Evolutionary conservation across 345 rosid genomes (phyloP).

Genomic region (Salix caprea): DNA sequence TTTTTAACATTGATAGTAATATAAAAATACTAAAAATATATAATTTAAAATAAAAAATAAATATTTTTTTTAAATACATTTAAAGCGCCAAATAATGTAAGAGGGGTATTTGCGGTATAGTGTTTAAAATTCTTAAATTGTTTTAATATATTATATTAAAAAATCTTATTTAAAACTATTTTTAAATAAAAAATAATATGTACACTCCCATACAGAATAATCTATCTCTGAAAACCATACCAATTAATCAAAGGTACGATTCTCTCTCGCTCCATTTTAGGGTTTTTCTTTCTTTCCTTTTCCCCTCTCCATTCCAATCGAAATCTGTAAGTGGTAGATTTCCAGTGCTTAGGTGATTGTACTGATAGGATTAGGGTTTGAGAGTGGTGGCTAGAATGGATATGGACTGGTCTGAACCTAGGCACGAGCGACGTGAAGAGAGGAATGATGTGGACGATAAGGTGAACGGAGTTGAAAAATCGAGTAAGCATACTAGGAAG

Average conservation of each 20-base stretch:
- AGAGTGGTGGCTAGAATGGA: background rate
- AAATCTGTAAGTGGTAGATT: background rate
- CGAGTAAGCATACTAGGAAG: constrained; percentile 21
- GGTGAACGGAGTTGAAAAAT: constrained; percentile 12
- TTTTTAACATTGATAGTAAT: too few species aligned
- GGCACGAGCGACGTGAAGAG: constrained; percentile 9
- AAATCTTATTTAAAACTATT: too few species aligned
- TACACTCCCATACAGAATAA: too few species aligned
- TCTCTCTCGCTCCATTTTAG: background rate
- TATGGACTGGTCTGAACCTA: constrained; percentile 8
- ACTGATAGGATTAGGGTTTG: background rate
- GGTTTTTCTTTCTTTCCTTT: background rate
- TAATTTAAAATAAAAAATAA: too few species aligned
- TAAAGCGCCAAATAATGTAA: too few species aligned
- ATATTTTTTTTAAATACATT: too few species aligned
- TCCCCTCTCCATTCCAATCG: background rate
- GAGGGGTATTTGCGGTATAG: too few species aligned
- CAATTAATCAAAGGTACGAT: background rate
- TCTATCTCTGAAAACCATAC: background rate
- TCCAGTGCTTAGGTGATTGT: background rate
- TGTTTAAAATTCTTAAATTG: too few species aligned
- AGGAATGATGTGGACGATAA: constrained; percentile 13
- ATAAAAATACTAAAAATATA: too few species aligned
- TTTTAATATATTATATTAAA: too few species aligned
- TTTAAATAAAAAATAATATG: too few species aligned